Base-by-base conservation (phyloP, 257 asterid species). In the Primulina huaijiensis region DNA sequence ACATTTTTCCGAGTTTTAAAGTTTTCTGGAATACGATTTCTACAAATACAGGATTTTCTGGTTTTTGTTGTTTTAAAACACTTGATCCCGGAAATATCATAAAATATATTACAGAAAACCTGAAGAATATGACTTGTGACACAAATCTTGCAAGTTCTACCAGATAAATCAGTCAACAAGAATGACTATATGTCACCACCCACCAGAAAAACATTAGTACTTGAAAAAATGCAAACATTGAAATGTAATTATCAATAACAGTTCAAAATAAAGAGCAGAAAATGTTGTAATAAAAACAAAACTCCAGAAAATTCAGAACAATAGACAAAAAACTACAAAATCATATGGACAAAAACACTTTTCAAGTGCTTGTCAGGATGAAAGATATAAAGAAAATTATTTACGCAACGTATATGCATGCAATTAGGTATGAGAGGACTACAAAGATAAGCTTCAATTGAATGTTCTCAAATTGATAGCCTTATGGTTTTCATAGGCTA, bases 401-500 rank as follows among this genome's bases (percentile, higher is more conserved):
- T 57, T 69, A 62, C 58, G 16, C 40, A 57, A 60, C 19, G 34
- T 17, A 61, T 64, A 60, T 64, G 37, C 71, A 77, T n/a, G 73
- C 38, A n/a, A 7, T 12, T 57, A 30, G 19, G 14, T 52, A 52
- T 65, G 59, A 72, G 68, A 65, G 59, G 63, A 33, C 19, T 11
- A 60, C 34, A 25, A 78, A 67, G 31, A 43, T 58, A 25, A 66
- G 56, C 64, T 43, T 65, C 62, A 53, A 58, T 35, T 62, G 17
- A 62, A 21, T 62, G 64, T 56, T 21, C 31, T 40, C 56, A 60
- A 59, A 67, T 43, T 71, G 58, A 61, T 72, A 68, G 14, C 27
- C 50, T 65, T 69, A 75, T 30, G 65, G 27, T 46, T 33, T 69
- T 53, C 60, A 75, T 57, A 66, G 62, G 68, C 65, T 40, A 58